These are phyloP conservation scores for Trichoderma koningiopsis DNA, from an alignment of 2,329 filamentous ascomycete species.

Conservation along the genomic window DNA sequence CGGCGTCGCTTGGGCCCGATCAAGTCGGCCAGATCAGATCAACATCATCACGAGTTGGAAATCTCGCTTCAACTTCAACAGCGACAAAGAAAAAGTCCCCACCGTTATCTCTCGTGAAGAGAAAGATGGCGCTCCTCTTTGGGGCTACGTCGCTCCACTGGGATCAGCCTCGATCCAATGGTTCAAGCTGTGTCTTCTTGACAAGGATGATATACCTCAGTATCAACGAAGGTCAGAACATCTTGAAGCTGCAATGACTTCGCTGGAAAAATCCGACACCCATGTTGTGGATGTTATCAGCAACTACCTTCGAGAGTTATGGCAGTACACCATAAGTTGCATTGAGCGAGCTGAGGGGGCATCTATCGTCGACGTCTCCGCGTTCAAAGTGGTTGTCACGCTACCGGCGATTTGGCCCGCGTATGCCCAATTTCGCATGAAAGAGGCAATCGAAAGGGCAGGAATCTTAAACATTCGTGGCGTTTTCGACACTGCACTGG, in stretches of 20 bases:
- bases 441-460: slow-evolving; percentile 37
- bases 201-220: slow-evolving; percentile 35
- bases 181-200: slow-evolving; percentile 47
- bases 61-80: slow-evolving; percentile 27
- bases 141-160: slow-evolving; percentile 39
- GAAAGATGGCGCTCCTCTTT: background rate
- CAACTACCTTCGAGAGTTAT: slow-evolving; percentile 40
- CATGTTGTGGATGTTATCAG: slow-evolving; percentile 36
- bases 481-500: slow-evolving; percentile 37
- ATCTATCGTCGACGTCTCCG: slow-evolving; percentile 29
- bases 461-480: slow-evolving; percentile 39
- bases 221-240: slow-evolving; percentile 32
- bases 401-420: slow-evolving; percentile 51
- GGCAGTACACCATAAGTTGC: slow-evolving; percentile 35
- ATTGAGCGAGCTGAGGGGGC: slow-evolving; percentile 35
- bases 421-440: slow-evolving; percentile 43
- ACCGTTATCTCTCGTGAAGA: slow-evolving; percentile 33
- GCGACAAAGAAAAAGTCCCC: slow-evolving; percentile 39
- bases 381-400: slow-evolving; percentile 45
- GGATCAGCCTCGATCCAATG: slow-evolving; percentile 37
- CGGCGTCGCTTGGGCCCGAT: slow-evolving; percentile 45
- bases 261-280: slow-evolving; percentile 25
- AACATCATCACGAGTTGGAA: slow-evolving; percentile 40
- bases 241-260: slow-evolving; percentile 23
- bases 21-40: slow-evolving; percentile 32